phyloP scores from a whole-genome alignment of 2,329 filamentous ascomycete genomes.

The Penicillium sp. region DNA sequence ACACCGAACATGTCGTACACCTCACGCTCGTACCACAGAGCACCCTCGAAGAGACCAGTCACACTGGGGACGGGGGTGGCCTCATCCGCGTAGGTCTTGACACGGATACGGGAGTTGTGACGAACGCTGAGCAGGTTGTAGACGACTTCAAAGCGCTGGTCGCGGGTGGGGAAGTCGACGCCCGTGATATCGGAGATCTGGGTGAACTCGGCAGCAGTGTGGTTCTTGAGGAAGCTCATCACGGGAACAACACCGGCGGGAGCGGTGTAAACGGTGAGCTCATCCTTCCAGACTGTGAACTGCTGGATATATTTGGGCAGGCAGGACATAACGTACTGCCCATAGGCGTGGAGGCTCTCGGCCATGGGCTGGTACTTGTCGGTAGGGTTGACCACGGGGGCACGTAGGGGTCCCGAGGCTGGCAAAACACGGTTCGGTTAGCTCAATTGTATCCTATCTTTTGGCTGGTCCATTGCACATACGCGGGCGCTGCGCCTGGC shows the following conservation, averaged over 20 bases:
- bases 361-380: conserved; percentile 90
- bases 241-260: conserved; percentile 86
- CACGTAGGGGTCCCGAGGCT: conserved; percentile 66
- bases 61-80: conserved; percentile 88
- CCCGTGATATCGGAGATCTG: conserved; percentile 89
- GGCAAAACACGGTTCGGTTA: conserved; percentile 15
- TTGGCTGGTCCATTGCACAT: conserved; percentile 28
- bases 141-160: conserved; percentile 95
- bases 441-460: conserved; percentile 11
- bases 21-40: conserved; percentile 98
- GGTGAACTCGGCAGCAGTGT: conserved; percentile 96
- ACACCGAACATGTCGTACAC: conserved; percentile 97
- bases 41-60: conserved; percentile 83
- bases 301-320: conserved; percentile 98
- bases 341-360: conserved; percentile 87
- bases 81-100: conserved; percentile 99
- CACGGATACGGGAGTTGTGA: conserved; percentile 92
- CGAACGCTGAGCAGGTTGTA: conserved; percentile 96
- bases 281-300: conserved; percentile 99
- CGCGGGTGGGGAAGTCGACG: conserved; percentile 91
- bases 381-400: conserved; percentile 80
- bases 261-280: conserved; percentile 89
- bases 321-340: conserved; percentile 93
- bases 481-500: conserved; percentile 58
- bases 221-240: conserved; percentile 94